phyloP scores from a whole-genome alignment of 345 rosid species.

The Rhodamnia rubescens region DNA sequence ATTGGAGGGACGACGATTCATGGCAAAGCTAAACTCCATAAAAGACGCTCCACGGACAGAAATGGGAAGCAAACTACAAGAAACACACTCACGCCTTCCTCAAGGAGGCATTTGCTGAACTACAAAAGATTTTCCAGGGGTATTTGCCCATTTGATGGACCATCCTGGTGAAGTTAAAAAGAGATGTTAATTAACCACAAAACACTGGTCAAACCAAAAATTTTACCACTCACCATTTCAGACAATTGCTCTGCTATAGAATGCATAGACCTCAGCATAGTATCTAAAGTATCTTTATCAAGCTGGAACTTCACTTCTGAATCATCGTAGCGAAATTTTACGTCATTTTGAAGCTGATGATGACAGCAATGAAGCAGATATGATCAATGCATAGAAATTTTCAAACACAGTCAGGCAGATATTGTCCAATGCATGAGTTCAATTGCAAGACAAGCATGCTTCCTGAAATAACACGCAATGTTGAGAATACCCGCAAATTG shows the following conservation, averaged over 20 bases:
- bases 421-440: not conserved
- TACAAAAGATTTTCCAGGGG: not conserved
- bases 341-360: slow-evolving; percentile 41
- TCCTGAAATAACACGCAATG: not conserved
- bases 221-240: slow-evolving; percentile 16
- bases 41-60: not conserved
- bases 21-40: not conserved
- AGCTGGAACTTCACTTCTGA: slow-evolving; percentile 34
- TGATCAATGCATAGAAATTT: not conserved
- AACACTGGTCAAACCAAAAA: not conserved
- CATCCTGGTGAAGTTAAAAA: not conserved
- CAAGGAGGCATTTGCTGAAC: not conserved
- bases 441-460: not conserved
- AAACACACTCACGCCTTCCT: not conserved
- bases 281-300: slow-evolving; percentile 30
- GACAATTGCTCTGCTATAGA: slow-evolving; percentile 35
- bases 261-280: slow-evolving; percentile 31
- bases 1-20: not conserved
- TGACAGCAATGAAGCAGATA: not conserved
- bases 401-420: not conserved
- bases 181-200: not conserved
- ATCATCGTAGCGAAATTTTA: slow-evolving; percentile 23
- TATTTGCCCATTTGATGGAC: not conserved
- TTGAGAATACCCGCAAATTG: slow-evolving; percentile 31
- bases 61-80: not conserved